phyloP scores from a whole-genome alignment of 2,329 filamentous ascomycete genomes.

The Neurospora sp. region DNA sequence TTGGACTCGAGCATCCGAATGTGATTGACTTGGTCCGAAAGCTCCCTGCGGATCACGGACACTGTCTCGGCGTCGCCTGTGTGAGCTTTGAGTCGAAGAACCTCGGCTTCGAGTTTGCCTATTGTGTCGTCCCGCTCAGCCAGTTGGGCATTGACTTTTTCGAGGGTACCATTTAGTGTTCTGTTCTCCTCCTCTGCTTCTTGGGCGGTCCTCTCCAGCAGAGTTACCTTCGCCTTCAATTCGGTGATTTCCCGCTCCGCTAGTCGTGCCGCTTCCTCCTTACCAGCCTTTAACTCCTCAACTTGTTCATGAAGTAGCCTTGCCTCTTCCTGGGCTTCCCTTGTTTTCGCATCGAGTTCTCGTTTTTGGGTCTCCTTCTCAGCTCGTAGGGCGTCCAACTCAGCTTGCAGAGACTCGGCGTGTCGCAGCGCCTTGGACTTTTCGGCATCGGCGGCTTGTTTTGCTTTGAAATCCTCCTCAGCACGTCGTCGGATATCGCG shows the following conservation, averaged over 20 bases:
- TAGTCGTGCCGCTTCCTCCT: constrained; percentile 60
- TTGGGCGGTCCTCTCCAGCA: constrained; percentile 37
- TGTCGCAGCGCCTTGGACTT: constrained; percentile 39
- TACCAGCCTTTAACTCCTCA: constrained; percentile 56
- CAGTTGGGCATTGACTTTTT: constrained; percentile 56
- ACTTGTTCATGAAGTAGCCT: constrained; percentile 68
- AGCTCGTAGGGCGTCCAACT: constrained; percentile 43
- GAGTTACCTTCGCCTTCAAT: constrained; percentile 41
- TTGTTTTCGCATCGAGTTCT: constrained; percentile 57
- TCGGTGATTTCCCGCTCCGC: constrained; percentile 45
- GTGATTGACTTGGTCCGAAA: constrained; percentile 86
- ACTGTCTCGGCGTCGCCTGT: constrained; percentile 81
- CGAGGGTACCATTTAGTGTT: constrained; percentile 45
- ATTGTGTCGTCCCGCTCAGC: constrained; percentile 60
- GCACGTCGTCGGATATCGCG: constrained; percentile 70
- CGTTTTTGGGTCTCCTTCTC: constrained; percentile 46
- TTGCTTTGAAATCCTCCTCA: constrained; percentile 73
- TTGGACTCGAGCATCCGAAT: constrained; percentile 74
- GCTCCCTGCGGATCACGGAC: constrained; percentile 73
- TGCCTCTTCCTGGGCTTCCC: constrained; percentile 66
- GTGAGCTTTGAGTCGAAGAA: constrained; percentile 75
- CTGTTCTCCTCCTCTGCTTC: constrained; percentile 52
- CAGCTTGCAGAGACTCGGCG: constrained; percentile 38
- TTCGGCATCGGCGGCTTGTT: constrained; percentile 49
- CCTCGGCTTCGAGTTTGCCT: constrained; percentile 70